These are phyloP conservation scores for Lathyrus aphaca DNA, from an alignment of 306 rosid species.

Conservation along the genomic window DNA sequence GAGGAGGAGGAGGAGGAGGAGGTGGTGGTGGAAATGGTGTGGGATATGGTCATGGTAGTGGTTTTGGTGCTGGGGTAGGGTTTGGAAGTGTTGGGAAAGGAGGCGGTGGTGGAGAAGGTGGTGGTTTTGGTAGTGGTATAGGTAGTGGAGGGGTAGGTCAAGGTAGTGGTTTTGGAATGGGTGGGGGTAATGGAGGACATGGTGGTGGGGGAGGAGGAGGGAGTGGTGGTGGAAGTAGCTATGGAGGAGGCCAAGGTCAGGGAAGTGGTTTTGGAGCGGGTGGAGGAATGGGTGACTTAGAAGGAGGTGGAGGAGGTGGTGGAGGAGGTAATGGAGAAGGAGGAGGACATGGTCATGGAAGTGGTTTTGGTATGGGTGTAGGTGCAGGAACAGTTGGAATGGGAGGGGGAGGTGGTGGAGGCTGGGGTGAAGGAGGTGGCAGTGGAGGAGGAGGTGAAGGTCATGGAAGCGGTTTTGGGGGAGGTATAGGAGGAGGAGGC, in stretches of 20 bases:
- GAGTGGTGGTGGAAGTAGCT: slow-evolving; percentile 45
- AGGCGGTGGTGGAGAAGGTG: slow-evolving; percentile 35
- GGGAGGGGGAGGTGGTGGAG: slow-evolving; percentile 49
- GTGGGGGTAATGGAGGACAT: slow-evolving; percentile 30
- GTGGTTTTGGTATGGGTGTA: slow-evolving; percentile 50
- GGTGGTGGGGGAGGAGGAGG: slow-evolving; percentile 47
- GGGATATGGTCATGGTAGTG: slow-evolving; percentile 44
- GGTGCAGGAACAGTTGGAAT: slow-evolving; percentile 34
- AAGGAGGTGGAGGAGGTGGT: slow-evolving; percentile 42
- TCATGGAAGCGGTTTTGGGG: slow-evolving; percentile 50
- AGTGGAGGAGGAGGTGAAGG: slow-evolving; percentile 54
- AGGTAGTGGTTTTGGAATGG: slow-evolving; percentile 41
- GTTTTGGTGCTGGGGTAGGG: slow-evolving; percentile 38
- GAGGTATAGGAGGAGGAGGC: slow-evolving; percentile 11
- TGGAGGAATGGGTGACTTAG: slow-evolving; percentile 40
- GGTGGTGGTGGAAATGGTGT: slow-evolving; percentile 12
- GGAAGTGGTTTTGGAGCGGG: slow-evolving; percentile 55
- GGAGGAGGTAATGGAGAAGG: slow-evolving; percentile 48
- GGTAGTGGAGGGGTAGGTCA: slow-evolving; percentile 35
- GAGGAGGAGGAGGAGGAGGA: slow-evolving; percentile 26
- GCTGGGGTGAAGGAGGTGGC: slow-evolving; percentile 20
- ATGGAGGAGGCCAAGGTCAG: slow-evolving; percentile 54
- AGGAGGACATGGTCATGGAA: slow-evolving; percentile 61
- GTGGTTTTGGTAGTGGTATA: not conserved
- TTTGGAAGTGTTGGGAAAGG: slow-evolving; percentile 30